Base-by-base conservation (phyloP, 139 green algal species). In the Haematococcus lacustris region DNA sequence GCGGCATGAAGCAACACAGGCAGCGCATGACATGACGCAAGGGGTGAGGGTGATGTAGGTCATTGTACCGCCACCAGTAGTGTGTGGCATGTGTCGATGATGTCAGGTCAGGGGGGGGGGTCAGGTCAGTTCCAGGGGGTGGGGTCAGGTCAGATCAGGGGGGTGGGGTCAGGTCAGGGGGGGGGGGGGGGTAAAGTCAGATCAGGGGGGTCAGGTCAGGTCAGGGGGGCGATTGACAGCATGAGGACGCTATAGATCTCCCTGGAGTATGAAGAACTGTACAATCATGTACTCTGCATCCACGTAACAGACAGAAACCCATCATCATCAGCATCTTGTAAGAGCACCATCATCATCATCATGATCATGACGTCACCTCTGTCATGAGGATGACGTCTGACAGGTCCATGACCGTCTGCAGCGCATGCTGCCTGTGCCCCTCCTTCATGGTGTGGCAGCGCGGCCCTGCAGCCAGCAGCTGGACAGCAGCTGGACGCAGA, bases 301-400 rank as follows among this genome's bases (percentile, higher is more conserved):
- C 28, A 41, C 30, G 32, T 43, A 7, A 40, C 33, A 7, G 5
- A 68, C 32, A 47, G 26, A 41, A 28, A 23, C 3, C 62, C 62
- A 7, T 71, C 23, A 25, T 9, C 9, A 30, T 2, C 32, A 9
- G 23, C 53, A 64, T 33, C 23, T 7, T 25, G 4, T 7, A 30
- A 33, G 53, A 37, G 23, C 9, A 30, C 53, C n/a, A 30, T 33
- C 21, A 4, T 7, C 53, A 9, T 7, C 53, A 23, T 64, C 13
- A 23, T 35, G 25, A 23, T 43, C 64, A 35, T 70, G 23, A 51
- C n/a, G 23, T 39, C 75, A 88, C 86, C 80, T 86, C 75, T 2
- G 94, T 98, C 79, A 97, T 88, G 0, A 97, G 86, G 41, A 98
- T 79, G 13, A 96, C 88, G 35, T 92, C 80, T 0, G 82, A 76